Base-by-base conservation (phyloP, 1,139 yeast species). In the Hanseniaspora gamundiae region DNA sequence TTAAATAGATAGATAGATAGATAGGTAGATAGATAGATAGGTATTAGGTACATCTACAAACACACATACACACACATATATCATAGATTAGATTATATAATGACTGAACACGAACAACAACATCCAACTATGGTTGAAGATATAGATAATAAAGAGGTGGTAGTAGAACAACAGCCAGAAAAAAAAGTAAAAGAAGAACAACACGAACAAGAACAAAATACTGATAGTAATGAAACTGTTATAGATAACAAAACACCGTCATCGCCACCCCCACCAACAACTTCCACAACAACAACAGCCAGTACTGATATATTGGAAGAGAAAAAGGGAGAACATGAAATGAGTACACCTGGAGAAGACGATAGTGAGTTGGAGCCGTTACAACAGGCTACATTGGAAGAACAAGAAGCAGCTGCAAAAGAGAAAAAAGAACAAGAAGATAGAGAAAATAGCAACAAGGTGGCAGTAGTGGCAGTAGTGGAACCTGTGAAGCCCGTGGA, bases 391-490 rank as follows among this genome's bases (percentile, higher is more conserved):
- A 33, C 36, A n/a, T 19, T 33, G 9, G 36, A 33, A 19, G 36
- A 33, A 33, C 36, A 33, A 19, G 36, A 33, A 33, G 27, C 20
- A 19, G 19, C 20, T 8, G 20, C 6, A 30, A 3, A 30, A 21
- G 50, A 49, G 10, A n/a, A 43, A 5, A 17, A 30, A 4, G 41
- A 43, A 3, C 43, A 43, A 6, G 29, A 27, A 2, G 47, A n/a
- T 2, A 22, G 35, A 2, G 38, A 4, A 10, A 20, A 7, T 7
- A 9, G 9, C 24, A 8, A 22, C 4, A n/a, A 40, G 36, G 22
- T 31, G n/a, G 31, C 7, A 13, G 5, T 17, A 29, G n/a, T n/a
- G n/a, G n/a, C n/a, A n/a, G n/a, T n/a, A n/a, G n/a, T n/a, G n/a
- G n/a, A n/a, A n/a, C n/a, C n/a, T n/a, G n/a, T n/a, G n/a, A n/a